phyloP scores from a whole-genome alignment of 768 basidiomycete genomes.

The Termitomyces sp. region DNA sequence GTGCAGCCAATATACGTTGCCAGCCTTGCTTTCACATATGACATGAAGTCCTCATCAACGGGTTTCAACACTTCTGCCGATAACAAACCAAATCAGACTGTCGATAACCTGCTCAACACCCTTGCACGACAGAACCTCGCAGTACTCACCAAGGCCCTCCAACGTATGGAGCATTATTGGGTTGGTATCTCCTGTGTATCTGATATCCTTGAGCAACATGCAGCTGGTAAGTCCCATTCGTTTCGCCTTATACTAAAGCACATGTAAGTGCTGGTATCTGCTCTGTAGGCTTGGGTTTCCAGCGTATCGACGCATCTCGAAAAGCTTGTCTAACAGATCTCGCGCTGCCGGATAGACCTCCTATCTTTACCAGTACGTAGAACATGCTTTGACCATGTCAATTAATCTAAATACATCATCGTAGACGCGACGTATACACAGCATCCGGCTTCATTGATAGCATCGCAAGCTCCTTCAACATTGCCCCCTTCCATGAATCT shows the following conservation, averaged over 20 bases:
- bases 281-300: constrained; percentile 7
- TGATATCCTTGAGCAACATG: constrained; percentile 8
- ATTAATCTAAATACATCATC: neutral
- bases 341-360: neutral
- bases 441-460: neutral
- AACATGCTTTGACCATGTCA: neutral
- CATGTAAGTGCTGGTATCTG: neutral
- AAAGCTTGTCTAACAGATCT: constrained; percentile 7
- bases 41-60: constrained; percentile 4
- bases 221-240: constrained; percentile 4
- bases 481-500: constrained; percentile 2
- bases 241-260: neutral
- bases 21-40: constrained; percentile 11
- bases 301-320: constrained; percentile 3
- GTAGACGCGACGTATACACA: constrained; percentile 1
- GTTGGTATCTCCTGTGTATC: constrained; percentile 10
- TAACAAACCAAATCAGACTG: constrained; percentile 7
- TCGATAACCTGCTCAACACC: constrained; percentile 9
- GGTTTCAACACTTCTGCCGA: neutral
- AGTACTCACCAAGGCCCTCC: constrained; percentile 10
- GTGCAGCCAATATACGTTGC: constrained; percentile 12
- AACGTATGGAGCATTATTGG: constrained; percentile 15
- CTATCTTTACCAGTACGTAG: constrained; percentile 8
- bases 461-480: neutral
- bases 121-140: constrained; percentile 12